Base-by-base conservation (phyloP, 805 yeast genomes). In the Tetrapisispora fleetii region DNA sequence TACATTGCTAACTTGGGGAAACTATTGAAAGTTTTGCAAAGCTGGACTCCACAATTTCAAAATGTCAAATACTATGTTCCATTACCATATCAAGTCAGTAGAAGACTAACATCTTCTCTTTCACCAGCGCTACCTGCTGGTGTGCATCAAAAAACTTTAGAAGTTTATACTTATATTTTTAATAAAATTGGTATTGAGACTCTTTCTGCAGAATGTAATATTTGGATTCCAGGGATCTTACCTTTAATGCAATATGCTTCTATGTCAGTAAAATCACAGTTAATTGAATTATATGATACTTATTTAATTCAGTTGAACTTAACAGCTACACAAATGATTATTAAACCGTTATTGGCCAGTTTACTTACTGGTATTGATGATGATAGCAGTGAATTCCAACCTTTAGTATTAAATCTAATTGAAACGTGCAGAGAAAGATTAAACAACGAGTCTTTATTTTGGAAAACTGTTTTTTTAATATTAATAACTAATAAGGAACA, bases 191-290 rank as follows among this genome's bases (percentile, higher is more conserved):
- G 84, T 1, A 59, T 65, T 0, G 79, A 76, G 4, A 67, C 76
- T 5, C 67, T 86, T 32, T 76, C 83, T 42, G 53, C 67, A 13
- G 76, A 79, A 48, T 70, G 85, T 17, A 71, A 75, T 39, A 67
- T 83, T 2, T 93, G 99, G 99, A 71, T 91, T 1, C 95, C 97
- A 0, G 97, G 98, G 0, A 65, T 93, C 17, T 68, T 93, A 7
- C 97, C 98, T 0, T 69, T 93, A 48, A 78, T 91, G 77, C 78
- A 93, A 16, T 87, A 82, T 61, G 95, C 95, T 7, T 83, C 95
- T 6, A 87, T 90, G 60, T 85, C 85, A 56, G 91, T 91, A 39
- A 89, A 86, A 62, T 91, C 95, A 0, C 80, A 79, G 53, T 68
- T 90, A 45, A 72, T 91, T n/a, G 77, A 77, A 22, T 67, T 91